These are phyloP conservation scores for Beta lomatogona DNA, from an alignment of 179 eudicot genomes.

Conservation along the genomic window DNA sequence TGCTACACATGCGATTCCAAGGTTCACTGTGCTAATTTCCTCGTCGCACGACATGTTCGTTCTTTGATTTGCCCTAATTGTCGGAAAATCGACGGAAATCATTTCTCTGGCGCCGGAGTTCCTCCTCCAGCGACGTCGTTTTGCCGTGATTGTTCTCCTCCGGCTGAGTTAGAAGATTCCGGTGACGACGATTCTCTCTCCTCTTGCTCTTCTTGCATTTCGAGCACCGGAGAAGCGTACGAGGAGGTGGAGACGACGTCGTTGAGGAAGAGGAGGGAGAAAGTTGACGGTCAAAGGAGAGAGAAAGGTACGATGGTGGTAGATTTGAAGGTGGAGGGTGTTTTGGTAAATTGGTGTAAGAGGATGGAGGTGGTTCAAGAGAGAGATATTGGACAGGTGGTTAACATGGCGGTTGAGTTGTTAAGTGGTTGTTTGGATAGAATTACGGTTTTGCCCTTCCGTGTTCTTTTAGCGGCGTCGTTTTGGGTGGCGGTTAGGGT, in stretches of 20 bases:
- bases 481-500: constrained; percentile 54
- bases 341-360: constrained; percentile 61
- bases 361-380: constrained; percentile 32
- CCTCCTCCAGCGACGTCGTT: not conserved
- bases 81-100: constrained; percentile 14
- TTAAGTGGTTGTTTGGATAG: constrained; percentile 29
- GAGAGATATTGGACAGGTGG: constrained; percentile 9
- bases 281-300: not conserved
- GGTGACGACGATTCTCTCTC: constrained; percentile 19
- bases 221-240: constrained; percentile 26
- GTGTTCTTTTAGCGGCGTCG: constrained; percentile 51
- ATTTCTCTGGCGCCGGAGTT: constrained; percentile 33
- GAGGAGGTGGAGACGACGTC: constrained; percentile 12
- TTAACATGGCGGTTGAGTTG: constrained; percentile 31
- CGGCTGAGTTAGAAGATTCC: not conserved
- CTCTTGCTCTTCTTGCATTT: constrained; percentile 34
- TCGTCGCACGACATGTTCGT: constrained; percentile 69
- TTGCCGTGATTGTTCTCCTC: constrained; percentile 40
- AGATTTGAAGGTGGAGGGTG: constrained; percentile 46
- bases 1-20: constrained; percentile 50
- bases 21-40: constrained; percentile 72
- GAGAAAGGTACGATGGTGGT: constrained; percentile 14
- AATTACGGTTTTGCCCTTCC: constrained; percentile 44
- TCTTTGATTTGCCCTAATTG: constrained; percentile 39
- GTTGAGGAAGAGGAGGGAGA: not conserved